Evolutionary conservation across 2,329 filamentous ascomycete species (phyloP), one percentile per base, ranked within the genome.

Genomic region (Fusarium coicis): DNA sequence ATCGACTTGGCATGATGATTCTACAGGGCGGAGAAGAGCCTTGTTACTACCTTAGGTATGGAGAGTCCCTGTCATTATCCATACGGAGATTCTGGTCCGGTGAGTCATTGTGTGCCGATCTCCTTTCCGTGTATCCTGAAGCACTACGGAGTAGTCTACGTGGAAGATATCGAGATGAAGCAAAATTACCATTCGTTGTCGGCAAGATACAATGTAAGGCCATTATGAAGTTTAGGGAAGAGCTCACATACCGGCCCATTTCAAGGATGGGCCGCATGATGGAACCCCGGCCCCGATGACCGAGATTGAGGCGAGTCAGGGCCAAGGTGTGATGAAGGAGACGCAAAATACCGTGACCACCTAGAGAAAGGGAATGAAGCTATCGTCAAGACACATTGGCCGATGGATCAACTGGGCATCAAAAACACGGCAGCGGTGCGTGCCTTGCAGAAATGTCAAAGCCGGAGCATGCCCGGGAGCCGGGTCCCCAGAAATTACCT

Each of bases 391-490:
- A 49, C 36, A 60, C 12, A 67, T 36, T 19, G 30, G 36, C 42
- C 34, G 43, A 68, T 43, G 39, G 28, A 59, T 68, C 49, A 42
- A 43, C 66, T 44, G 49, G 66, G 66, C 49, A 55, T 55, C 43
- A 55, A 61, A 18, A 42, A 53, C 42, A 44, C 40, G 40, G 30
- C 26, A 46, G 39, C 16, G 58, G 30, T 30, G 60, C 60, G 58
- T 50, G 60, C 60, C 59, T 62, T 66, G 47, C 40, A 69, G 58
- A 60, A 72, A 53, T 49, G 34, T 53, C 34, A 57, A 42, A 58
- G 46, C 49, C 49, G 40, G 47, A 64, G 40, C 36, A 63, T 50
- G 39, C 39, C 19, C 7, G 56, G 32, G 12, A 34, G 32, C 12
- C 32, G 32, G 53, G 44, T 30, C 43, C 47, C 44, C 42, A 30